These are phyloP conservation scores for Digitaria exilis DNA, from an alignment of 202 grass and related monocot genomes.

Conservation along the genomic window DNA sequence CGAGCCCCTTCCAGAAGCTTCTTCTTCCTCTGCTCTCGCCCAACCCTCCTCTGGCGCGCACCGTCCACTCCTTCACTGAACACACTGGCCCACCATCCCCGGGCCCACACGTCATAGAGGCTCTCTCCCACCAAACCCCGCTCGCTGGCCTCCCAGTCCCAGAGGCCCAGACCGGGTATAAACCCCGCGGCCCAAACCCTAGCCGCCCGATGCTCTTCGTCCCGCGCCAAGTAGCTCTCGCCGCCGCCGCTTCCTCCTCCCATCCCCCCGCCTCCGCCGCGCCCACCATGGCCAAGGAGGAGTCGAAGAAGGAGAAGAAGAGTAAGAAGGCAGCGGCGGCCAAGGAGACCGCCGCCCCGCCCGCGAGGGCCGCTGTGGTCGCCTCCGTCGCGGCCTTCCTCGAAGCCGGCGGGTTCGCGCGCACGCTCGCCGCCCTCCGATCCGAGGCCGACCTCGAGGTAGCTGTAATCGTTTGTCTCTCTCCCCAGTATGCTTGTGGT, in stretches of 20 bases:
- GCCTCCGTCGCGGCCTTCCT: conserved; percentile 75
- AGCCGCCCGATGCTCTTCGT: conserved; percentile 58
- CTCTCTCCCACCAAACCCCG: background rate
- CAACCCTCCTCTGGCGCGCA: background rate
- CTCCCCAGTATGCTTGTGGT: background rate
- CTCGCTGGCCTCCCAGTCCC: background rate
- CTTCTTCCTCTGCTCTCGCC: background rate
- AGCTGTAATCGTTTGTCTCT: too few relatives aligned
- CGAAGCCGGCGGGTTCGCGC: conserved; percentile 60
- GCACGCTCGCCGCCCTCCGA: conserved; percentile 55
- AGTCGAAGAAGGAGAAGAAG: conserved; percentile 63
- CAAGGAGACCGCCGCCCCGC: background rate
- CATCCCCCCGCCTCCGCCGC: conserved; percentile 19
- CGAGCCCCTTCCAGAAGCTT: background rate
- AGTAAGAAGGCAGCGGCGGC: conserved; percentile 33
- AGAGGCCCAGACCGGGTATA: conserved; percentile 5
- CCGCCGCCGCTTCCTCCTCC: background rate
- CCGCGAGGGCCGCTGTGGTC: conserved; percentile 26
- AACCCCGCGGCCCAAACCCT: conserved; percentile 63
- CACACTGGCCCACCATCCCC: fast-evolving
- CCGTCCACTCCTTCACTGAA: background rate
- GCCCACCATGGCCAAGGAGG: conserved; percentile 47
- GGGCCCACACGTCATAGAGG: background rate
- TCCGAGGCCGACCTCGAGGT: conserved; percentile 82
- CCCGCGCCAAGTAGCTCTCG: conserved; percentile 57